Conservation (phyloP, 305 asterid species). For the Nicotiana rustica region DNA sequence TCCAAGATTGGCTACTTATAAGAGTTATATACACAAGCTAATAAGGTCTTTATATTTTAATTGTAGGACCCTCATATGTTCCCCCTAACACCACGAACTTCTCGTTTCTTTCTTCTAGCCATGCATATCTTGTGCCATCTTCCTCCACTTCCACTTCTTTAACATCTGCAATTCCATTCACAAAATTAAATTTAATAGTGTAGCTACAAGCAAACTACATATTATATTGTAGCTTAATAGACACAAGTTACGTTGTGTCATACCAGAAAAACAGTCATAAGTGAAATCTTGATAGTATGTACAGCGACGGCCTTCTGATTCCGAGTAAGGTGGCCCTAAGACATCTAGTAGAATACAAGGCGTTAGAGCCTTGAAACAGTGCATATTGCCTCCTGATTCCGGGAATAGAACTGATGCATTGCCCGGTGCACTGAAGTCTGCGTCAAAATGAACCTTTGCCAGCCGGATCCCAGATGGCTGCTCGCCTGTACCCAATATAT, state of each 20-base stretch:
- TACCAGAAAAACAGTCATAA: conserved; percentile 34
- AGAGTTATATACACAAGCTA: background rate
- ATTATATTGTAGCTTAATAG: background rate
- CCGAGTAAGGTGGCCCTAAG: conserved; percentile 42
- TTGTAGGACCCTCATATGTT: conserved; percentile 72
- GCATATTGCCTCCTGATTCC: conserved; percentile 42
- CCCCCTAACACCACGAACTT: conserved; percentile 59
- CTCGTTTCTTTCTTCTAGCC: conserved; percentile 81
- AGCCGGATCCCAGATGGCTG: background rate
- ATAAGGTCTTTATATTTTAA: conserved; percentile 24
- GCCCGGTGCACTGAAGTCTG: conserved; percentile 36
- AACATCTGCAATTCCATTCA: background rate
- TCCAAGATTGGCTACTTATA: background rate
- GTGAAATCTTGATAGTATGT: conserved; percentile 32
- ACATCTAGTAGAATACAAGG: conserved; percentile 40
- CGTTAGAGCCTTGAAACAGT: conserved; percentile 38
- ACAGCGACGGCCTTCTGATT: conserved; percentile 37
- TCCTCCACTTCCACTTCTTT: conserved; percentile 31
- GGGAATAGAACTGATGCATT: conserved; percentile 36
- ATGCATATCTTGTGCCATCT: conserved; percentile 60
- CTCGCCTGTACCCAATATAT: background rate
- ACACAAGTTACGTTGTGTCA: background rate
- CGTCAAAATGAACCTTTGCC: conserved; percentile 38
- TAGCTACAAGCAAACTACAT: background rate
- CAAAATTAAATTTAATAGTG: background rate